A percentile compares a stretch with the other conserved stretches of the same genome.
phyloP scores from a whole-genome alignment of 2,329 filamentous ascomycete species.

The Aspergillus uvarum region DNA sequence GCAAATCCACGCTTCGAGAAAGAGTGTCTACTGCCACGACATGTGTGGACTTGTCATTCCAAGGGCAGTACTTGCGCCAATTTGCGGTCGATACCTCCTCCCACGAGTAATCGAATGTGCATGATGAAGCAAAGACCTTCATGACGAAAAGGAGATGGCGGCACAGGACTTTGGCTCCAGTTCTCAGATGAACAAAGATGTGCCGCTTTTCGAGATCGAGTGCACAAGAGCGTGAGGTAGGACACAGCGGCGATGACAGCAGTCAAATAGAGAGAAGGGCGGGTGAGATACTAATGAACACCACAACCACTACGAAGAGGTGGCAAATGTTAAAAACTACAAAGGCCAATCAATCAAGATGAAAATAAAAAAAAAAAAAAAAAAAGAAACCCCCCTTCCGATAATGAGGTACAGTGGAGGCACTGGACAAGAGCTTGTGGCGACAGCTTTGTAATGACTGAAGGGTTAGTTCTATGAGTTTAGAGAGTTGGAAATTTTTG shows the following conservation, averaged over 20 bases:
- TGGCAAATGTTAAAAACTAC: neutral
- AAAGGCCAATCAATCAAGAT: neutral
- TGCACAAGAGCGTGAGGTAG: neutral
- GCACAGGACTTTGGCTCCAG: neutral
- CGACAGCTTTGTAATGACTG: neutral
- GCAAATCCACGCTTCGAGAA: constrained; percentile 64
- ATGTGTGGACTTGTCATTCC: constrained; percentile 98
- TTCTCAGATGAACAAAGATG: neutral
- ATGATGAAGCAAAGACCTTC: constrained; percentile 91
- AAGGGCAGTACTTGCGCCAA: constrained; percentile 98
- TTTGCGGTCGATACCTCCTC: constrained; percentile 96
- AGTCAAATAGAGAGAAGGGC: neutral
- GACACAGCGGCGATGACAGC: neutral
- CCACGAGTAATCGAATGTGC: constrained; percentile 97
- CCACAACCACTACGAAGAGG: neutral
- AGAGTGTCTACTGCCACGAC: constrained; percentile 94
- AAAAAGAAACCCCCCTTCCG: neutral
- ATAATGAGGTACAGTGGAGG: neutral
- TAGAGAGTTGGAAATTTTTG: constrained; percentile 20
- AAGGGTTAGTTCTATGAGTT: neutral
- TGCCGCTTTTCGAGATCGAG: neutral
- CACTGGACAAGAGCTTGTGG: neutral
- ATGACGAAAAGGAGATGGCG: constrained; percentile 52
- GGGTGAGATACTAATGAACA: neutral
- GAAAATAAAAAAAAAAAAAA: neutral